Conservation (phyloP, 2,329 filamentous ascomycete genomes). For the Alternaria arbusti region DNA sequence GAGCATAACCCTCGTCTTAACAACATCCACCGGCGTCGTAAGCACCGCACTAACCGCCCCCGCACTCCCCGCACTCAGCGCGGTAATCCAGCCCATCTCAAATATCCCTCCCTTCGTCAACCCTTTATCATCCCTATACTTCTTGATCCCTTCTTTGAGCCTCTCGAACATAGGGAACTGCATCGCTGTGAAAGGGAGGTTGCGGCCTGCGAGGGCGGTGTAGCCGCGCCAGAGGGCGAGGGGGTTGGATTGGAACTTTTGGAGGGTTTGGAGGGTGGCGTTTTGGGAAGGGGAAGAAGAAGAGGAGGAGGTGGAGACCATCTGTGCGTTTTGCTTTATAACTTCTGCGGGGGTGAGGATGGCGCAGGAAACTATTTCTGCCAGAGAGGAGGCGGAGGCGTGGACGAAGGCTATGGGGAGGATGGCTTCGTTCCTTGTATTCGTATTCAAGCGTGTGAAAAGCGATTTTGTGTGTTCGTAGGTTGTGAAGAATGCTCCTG, state of each 20-base stretch:
- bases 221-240: constrained; percentile 73
- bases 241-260: constrained; percentile 61
- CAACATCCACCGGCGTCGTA: constrained; percentile 88
- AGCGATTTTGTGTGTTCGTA: constrained; percentile 78
- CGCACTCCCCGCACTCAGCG: constrained; percentile 73
- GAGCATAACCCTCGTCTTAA: constrained; percentile 91
- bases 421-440: constrained; percentile 43
- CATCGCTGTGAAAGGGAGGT: constrained; percentile 84
- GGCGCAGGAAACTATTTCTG: constrained; percentile 83
- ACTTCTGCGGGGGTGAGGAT: constrained; percentile 90
- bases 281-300: no score
- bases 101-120: constrained; percentile 55
- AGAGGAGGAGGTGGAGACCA: no score
- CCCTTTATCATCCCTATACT: constrained; percentile 50
- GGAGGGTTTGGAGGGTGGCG: no score
- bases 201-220: constrained; percentile 78
- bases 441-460: constrained; percentile 59
- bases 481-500: constrained; percentile 87
- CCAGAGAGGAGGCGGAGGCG: constrained; percentile 73
- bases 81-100: constrained; percentile 75
- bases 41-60: constrained; percentile 77
- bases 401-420: constrained; percentile 75
- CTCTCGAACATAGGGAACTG: constrained; percentile 89
- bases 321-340: constrained; percentile 92
- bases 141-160: constrained; percentile 62